Percentiles rank a stretch among this genome's conserved stretches.
phyloP scores from a whole-genome alignment of 1,284 basidiomycete genomes.

The Tylopilus sp. region DNA sequence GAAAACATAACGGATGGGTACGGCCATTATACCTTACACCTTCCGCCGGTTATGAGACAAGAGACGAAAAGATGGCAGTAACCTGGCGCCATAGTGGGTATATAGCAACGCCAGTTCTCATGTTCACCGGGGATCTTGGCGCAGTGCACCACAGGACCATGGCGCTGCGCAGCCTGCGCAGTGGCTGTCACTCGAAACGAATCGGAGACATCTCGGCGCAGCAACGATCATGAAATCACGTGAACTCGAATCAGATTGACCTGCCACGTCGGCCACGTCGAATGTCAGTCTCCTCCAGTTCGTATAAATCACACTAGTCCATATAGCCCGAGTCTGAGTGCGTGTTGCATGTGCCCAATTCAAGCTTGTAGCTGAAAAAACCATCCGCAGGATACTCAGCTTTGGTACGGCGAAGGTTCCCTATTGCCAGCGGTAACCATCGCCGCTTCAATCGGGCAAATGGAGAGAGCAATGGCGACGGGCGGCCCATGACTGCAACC shows the following conservation, averaged over 20 bases:
- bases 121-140: background rate
- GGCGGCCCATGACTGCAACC: too few species aligned
- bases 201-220: background rate
- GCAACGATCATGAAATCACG: background rate
- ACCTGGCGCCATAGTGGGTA: constrained; percentile 10
- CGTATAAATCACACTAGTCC: too few species aligned
- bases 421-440: background rate
- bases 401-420: too few species aligned
- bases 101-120: constrained; percentile 14
- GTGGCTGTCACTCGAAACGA: background rate
- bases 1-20: constrained; percentile 36
- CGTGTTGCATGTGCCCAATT: too few species aligned
- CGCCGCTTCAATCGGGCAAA: too few species aligned
- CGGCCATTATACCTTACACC: constrained; percentile 21
- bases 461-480: too few species aligned
- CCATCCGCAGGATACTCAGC: too few species aligned
- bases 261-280: too few species aligned
- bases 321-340: too few species aligned
- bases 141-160: background rate
- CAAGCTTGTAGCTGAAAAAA: too few species aligned
- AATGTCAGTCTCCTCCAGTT: too few species aligned
- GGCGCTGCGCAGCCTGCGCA: background rate
- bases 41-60: background rate
- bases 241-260: too few species aligned
- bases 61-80: background rate